Evolutionary conservation across 2,329 filamentous ascomycete genomes (phyloP).

Genomic region (Scytalidium lignicola): DNA sequence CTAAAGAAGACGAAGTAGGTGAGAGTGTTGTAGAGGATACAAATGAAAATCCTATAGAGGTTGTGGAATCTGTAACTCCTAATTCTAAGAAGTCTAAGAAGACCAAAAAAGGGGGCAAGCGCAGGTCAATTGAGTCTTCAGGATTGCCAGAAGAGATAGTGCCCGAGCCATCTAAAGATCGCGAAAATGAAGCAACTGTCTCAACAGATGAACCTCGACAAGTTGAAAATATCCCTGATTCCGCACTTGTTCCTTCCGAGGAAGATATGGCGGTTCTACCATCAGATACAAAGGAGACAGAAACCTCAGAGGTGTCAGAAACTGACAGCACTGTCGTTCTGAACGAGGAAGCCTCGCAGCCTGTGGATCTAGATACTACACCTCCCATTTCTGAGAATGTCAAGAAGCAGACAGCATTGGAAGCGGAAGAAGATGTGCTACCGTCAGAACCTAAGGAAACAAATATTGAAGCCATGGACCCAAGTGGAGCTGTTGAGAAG

Average conservation of each 20-base stretch:
- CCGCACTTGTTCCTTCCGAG: not conserved
- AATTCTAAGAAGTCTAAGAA: constrained; percentile 24
- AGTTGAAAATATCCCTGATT: not conserved
- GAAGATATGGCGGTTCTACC: not conserved
- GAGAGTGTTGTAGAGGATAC: not conserved
- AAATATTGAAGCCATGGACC: not conserved
- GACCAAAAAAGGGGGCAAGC: no score
- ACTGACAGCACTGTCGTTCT: not conserved
- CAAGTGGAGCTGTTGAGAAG: not conserved
- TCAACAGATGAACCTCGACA: not conserved
- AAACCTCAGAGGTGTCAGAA: not conserved
- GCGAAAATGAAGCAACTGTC: not conserved
- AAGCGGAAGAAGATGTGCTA: not conserved
- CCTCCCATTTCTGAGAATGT: not conserved
- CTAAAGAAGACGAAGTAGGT: not conserved
- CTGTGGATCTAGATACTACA: not conserved
- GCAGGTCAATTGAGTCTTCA: not conserved
- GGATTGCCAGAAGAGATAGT: not conserved
- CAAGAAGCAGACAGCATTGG: not conserved
- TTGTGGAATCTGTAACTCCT: not conserved
- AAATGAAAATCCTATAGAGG: constrained; percentile 1
- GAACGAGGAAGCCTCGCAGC: not conserved
- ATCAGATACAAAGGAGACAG: not conserved
- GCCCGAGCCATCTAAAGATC: not conserved
- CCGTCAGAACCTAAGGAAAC: not conserved